Evolutionary conservation across 345 rosid genomes (phyloP), one percentile per base, ranked within the genome.

Genomic region (Noccaea caerulescens): DNA sequence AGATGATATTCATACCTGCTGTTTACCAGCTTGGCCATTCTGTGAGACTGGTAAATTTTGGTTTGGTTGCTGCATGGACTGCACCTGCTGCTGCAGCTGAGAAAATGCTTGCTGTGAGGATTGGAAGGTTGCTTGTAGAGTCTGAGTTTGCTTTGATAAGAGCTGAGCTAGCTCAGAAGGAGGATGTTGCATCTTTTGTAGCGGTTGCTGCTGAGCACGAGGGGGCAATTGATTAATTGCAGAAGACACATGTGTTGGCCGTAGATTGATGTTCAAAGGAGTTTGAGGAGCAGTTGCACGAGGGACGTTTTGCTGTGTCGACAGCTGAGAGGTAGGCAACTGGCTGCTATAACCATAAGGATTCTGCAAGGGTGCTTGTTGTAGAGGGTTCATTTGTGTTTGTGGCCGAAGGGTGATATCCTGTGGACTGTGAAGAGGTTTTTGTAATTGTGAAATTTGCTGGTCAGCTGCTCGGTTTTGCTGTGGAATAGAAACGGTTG

Each of bases 91-190:
- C 80, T 87, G 98, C 77, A 94, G 82, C 80, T 91, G 92, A 58
- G 99, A 91, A 81, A 94, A 87, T 39, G 93, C 88, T 69, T 94
- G 95, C 86, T 88, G 96, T 69, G 99, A 91, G 32, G 99, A 89
- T 58, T 89, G 97, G 77, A 88, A 82, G 72, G 85, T 91, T 45
- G 99, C 99, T 79, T 86, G 96, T 66, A 91, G 82, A 69, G 82
- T 80, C 78, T 94, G 98, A 4, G 90, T 88, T 76, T 94, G 99
- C 74, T 88, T 93, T 14, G 93, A 91, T 77, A 94, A 60, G 88
- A 88, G 87, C 81, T 89, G 96, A 71, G 98, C 97, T 74, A 94
- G 79, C 71, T 82, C 88, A 59, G 99, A 91, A 49, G 99, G 96
- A 62, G 99, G 89, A 78, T 87, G 96, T 80, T 85, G 95, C 79